Conservation (phyloP, 345 rosid genomes). For the Moricandia arvensis region DNA sequence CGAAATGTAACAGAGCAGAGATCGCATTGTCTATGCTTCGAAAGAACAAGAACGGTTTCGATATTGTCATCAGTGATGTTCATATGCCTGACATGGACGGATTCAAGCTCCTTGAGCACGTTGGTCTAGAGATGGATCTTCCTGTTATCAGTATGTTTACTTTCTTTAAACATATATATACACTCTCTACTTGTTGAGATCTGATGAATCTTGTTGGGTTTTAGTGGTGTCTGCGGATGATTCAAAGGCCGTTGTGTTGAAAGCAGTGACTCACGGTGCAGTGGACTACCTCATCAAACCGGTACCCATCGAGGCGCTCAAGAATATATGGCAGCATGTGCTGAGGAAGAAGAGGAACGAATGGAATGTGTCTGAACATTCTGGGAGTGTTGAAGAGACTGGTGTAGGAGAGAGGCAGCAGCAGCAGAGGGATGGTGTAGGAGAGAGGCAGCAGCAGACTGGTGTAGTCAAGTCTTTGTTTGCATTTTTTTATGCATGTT, state of each 20-base stretch:
- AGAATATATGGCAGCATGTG: constrained; percentile 89
- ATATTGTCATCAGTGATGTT: constrained; percentile 81
- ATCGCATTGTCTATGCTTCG: constrained; percentile 58
- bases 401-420: constrained; percentile 47
- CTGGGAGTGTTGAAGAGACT: too few relatives aligned
- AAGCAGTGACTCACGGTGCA: constrained; percentile 87
- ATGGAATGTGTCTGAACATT: too few relatives aligned
- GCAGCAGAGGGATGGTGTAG: constrained; percentile 50
- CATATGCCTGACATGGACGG: constrained; percentile 96
- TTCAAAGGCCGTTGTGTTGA: constrained; percentile 57
- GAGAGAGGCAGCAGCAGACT: too few relatives aligned
- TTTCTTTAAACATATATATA: not conserved
- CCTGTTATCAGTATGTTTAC: constrained; percentile 76
- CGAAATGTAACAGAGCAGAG: constrained; percentile 63
- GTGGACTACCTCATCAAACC: constrained; percentile 83
- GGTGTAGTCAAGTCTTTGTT: too few relatives aligned
- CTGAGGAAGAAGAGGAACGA: constrained; percentile 58
- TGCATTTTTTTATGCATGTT: too few relatives aligned
- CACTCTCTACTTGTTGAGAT: not conserved
- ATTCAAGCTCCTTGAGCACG: constrained; percentile 65
- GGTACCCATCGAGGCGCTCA: constrained; percentile 62
- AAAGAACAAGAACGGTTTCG: constrained; percentile 51
- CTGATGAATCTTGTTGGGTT: constrained; percentile 13
- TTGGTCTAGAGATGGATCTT: constrained; percentile 75
- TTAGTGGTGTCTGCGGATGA: constrained; percentile 95